Evolutionary conservation across 1,284 basidiomycete genomes (phyloP).

Genomic region (Boletus sp.): DNA sequence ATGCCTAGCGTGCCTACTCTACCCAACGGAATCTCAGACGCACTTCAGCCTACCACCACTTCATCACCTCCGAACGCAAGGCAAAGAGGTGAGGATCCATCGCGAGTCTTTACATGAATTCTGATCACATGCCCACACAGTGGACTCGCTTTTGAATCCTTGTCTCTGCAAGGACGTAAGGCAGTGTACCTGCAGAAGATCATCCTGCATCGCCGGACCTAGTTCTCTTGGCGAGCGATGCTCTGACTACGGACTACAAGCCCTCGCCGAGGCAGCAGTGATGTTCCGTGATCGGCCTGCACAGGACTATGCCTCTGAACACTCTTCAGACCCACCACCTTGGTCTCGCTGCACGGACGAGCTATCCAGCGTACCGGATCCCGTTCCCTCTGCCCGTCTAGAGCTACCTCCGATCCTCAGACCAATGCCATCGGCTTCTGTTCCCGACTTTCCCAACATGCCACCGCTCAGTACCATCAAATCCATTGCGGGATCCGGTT

Average conservation of each 20-base stretch:
- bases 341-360: conserved; percentile 17
- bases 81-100: conserved; percentile 45
- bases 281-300: conserved; percentile 31
- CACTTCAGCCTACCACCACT: conserved; percentile 14
- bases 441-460: conserved; percentile 51
- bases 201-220: conserved; percentile 15
- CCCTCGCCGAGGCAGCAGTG: conserved; percentile 50
- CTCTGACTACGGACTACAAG: conserved; percentile 36
- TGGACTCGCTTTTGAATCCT: conserved; percentile 57
- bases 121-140: conserved; percentile 32
- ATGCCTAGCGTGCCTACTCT: conserved; percentile 58
- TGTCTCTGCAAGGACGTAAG: conserved; percentile 56
- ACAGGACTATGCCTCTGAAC: conserved; percentile 5
- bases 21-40: conserved; percentile 60
- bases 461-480: conserved; percentile 55
- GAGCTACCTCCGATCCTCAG: conserved; percentile 31
- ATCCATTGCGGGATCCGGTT: conserved; percentile 58
- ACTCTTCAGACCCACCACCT: conserved; percentile 5
- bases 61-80: conserved; percentile 38
- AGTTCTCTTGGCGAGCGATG: conserved; percentile 10
- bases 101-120: conserved; percentile 4
- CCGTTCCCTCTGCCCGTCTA: conserved; percentile 7
- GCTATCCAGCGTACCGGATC: background rate
- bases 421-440: conserved; percentile 3
- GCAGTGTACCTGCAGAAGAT: conserved; percentile 49